Base-by-base conservation (phyloP, 1,284 basidiomycete species). In the Cutaneotrichosporon cutaneum region DNA sequence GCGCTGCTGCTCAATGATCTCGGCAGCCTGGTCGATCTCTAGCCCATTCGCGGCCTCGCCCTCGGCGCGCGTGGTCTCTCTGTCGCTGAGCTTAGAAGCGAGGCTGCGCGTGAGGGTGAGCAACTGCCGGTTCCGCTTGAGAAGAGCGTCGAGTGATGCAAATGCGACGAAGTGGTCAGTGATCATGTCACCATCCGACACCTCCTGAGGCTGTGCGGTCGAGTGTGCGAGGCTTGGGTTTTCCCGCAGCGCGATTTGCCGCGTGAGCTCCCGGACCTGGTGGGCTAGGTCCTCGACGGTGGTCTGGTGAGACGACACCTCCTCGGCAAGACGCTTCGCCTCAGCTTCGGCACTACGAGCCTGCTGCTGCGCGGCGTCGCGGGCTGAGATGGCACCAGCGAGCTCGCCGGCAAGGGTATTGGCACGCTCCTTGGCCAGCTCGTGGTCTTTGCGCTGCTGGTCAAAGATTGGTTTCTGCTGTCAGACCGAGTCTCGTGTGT, bases 91-190 rank as follows among this genome's bases (percentile, higher is more conserved):
- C 81, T 88, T 88, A 39, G 83, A 80, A 9, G 87, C 89, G 33
- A 94, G 82, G 63, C 91, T 89, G 24, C 94, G 85, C 9, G 90
- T 88, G 64, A 96, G 87, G 72, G 85, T 87, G 33, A 99, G 82
- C 10, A 98, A 82, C 68, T 90, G 89, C 78, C 90, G 87, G 76
- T 99, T 99, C 81, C 63, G 93, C 54, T 88, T 85, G 71, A 96
- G 92, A 30, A 99, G 81, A 22, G 85, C 84, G 13, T 86, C 84
- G 54, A 98, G 86, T 1, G 88, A 90, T 52, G 83, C 84, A 86
- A 94, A 99, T 27, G 92, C 85, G 52, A 98, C 90, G 14, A 99
- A 86, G 70, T 94, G 85, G 72, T 90, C 90, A 24, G 91, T 90
- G 77, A 98, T 95, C 66, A 98, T 86, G 66, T 93, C 87, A 33